These are phyloP conservation scores for Helicocarpus griseus DNA, from an alignment of 2,329 filamentous ascomycete genomes.

Conservation along the genomic window DNA sequence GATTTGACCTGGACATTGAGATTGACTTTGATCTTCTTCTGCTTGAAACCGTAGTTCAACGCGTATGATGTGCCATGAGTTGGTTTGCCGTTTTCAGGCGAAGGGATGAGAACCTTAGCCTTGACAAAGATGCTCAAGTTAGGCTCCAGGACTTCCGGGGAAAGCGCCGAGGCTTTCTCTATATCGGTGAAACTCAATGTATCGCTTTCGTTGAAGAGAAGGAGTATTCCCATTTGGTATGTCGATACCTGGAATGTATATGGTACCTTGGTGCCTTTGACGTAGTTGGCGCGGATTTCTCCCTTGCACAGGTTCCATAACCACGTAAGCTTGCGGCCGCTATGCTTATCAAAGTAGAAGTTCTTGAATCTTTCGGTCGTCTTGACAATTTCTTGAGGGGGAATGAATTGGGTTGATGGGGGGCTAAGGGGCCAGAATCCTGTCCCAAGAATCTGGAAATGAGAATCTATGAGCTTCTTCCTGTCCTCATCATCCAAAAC, in stretches of 20 bases:
- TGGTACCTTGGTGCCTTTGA: conserved; percentile 77
- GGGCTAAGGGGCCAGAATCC: conserved; percentile 93
- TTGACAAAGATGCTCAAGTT: conserved; percentile 81
- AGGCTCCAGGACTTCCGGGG: conserved; percentile 74
- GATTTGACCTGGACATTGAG: conserved; percentile 90
- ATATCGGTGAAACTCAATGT: conserved; percentile 82
- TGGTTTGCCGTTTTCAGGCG: conserved; percentile 63
- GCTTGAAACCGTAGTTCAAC: conserved; percentile 93
- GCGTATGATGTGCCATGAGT: conserved; percentile 69
- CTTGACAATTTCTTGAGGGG: conserved; percentile 71
- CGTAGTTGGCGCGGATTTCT: conserved; percentile 88
- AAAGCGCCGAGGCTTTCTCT: conserved; percentile 66
- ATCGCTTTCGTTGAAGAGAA: conserved; percentile 90
- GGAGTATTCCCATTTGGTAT: conserved; percentile 92
- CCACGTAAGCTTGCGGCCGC: conserved; percentile 93
- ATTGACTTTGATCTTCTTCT: conserved; percentile 96
- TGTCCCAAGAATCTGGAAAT: conserved; percentile 87
- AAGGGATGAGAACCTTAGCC: conserved; percentile 74
- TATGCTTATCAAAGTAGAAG: conserved; percentile 96
- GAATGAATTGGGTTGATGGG: conserved; percentile 78
- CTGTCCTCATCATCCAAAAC: conserved; percentile 53
- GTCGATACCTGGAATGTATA: conserved; percentile 97
- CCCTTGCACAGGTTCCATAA: conserved; percentile 98
- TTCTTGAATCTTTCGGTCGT: conserved; percentile 82
- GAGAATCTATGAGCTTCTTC: conserved; percentile 68